Evolutionary conservation across 1,284 basidiomycete genomes (phyloP), one percentile per base, ranked within the genome.

Genomic region (Bondarzewia mesenterica): DNA sequence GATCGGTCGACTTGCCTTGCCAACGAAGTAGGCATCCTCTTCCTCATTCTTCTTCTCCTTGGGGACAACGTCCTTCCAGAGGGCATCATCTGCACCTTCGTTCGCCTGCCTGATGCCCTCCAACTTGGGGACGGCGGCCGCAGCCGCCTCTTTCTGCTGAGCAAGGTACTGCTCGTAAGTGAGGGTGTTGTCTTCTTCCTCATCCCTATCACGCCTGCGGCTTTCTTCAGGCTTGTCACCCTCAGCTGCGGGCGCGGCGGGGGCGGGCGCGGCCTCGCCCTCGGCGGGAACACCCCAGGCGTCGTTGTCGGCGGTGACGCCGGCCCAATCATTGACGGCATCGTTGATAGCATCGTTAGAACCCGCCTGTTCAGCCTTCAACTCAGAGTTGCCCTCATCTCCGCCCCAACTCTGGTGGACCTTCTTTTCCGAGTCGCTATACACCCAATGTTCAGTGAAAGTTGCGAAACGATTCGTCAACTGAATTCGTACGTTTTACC

Each of bases 121-220:
- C 52, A 88, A 72, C 66, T 89, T 87, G 58, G 86, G 83, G 37
- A 86, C 63, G 54, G 67, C 58, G 21, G 68, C 55, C n/a, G 53
- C 53, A 3, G 78, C 74, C 56, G 73, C 74, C 52, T 81, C 78
- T 60, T 77, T 81, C 68, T 85, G 72, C 68, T 87, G 77, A 54
- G 85, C 82, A 52, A 85, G 72, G 68, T 91, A 93, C 65, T 93
- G 82, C 46, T 91, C 89, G 57, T 89, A 73, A 37, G 89, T 91
- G 58, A 92, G 75, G 39, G 91, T 94, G 69, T 93, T 91, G 72
- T 96, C 93, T 67, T 93, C 91, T 66, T 94, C 91, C 66, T 96
- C 93, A 21, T 65, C 66, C 58, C 78, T 85, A 57, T 59, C 55
- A 48, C 32, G 44, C 26, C 51, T 42, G 67, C 69, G 70, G 48